Percentiles rank a stretch among this genome's conserved stretches.
Conservation (phyloP, 1,284 basidiomycete species). For the Papiliotrema laurentii region DNA sequence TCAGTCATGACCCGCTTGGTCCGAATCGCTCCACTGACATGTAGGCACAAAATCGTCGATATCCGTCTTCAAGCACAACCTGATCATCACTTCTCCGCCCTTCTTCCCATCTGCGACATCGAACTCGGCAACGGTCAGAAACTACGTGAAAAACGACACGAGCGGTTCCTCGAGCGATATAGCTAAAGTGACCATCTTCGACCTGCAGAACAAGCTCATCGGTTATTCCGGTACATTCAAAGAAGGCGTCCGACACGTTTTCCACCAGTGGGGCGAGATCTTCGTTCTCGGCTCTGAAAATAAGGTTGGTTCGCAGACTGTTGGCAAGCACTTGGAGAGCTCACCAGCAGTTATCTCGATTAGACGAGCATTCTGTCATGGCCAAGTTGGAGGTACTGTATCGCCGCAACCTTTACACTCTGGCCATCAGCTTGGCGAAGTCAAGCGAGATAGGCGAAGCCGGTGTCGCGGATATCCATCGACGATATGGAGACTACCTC, state of each 20-base stretch:
- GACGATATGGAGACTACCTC: conserved; percentile 85
- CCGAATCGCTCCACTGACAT: not conserved
- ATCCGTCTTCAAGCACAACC: conserved; percentile 69
- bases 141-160: conserved; percentile 57
- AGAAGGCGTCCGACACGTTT: conserved; percentile 71
- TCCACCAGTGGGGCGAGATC: conserved; percentile 72
- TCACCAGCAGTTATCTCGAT: conserved; percentile 57
- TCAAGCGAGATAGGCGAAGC: conserved; percentile 66
- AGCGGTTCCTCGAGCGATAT: conserved; percentile 56
- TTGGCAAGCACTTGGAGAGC: not conserved
- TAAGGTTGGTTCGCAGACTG: conserved; percentile 52
- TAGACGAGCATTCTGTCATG: conserved; percentile 73
- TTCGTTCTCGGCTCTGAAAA: conserved; percentile 73
- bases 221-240: conserved; percentile 74
- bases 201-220: conserved; percentile 88
- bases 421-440: conserved; percentile 67
- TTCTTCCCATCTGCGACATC: conserved; percentile 64
- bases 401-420: conserved; percentile 64
- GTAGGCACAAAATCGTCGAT: conserved; percentile 52
- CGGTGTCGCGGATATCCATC: conserved; percentile 77
- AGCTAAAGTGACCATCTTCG: conserved; percentile 83
- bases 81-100: conserved; percentile 84
- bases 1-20: conserved; percentile 35
- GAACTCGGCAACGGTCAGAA: conserved; percentile 67
- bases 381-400: conserved; percentile 79